Percentiles rank a stretch among this genome's conserved stretches.
phyloP scores from a whole-genome alignment of 2,329 filamentous ascomycete species.

The Pseudogymnoascus pannorum region DNA sequence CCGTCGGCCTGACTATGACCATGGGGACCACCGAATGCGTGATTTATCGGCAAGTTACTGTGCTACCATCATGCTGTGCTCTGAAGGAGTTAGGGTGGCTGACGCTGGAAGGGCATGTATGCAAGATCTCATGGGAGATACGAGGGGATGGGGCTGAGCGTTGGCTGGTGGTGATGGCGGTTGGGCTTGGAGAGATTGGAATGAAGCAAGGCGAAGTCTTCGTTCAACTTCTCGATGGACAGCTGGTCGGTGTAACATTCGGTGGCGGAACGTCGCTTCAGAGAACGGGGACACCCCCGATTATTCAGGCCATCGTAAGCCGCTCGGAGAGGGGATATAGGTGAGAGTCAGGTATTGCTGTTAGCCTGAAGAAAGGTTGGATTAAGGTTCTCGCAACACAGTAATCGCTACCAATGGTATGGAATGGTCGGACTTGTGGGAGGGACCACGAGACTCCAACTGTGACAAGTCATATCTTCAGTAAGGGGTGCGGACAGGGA shows the following conservation, averaged over 20 bases:
- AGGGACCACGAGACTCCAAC: slow-evolving; percentile 4
- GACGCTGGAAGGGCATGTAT: neutral
- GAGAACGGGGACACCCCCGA: neutral
- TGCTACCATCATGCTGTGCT: neutral
- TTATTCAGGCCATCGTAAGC: neutral
- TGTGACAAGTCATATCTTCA: neutral
- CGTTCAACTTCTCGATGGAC: neutral
- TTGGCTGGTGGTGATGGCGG: neutral
- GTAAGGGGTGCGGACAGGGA: neutral
- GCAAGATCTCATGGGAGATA: neutral
- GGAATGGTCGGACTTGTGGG: neutral
- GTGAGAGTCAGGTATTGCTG: neutral
- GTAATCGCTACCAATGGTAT: neutral
- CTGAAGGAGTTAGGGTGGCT: neutral
- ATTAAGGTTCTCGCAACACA: slow-evolving; percentile 2
- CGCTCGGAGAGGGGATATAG: neutral
- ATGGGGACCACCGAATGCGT: neutral
- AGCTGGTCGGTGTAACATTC: neutral
- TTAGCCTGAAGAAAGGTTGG: slow-evolving; percentile 3
- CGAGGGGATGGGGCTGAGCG: neutral
- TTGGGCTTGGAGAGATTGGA: neutral
- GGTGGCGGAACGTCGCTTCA: neutral
- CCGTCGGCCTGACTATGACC: neutral
- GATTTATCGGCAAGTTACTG: neutral
- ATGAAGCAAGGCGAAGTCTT: neutral